phyloP scores from a whole-genome alignment of 805 yeast species.

The Ogataea methylovora region DNA sequence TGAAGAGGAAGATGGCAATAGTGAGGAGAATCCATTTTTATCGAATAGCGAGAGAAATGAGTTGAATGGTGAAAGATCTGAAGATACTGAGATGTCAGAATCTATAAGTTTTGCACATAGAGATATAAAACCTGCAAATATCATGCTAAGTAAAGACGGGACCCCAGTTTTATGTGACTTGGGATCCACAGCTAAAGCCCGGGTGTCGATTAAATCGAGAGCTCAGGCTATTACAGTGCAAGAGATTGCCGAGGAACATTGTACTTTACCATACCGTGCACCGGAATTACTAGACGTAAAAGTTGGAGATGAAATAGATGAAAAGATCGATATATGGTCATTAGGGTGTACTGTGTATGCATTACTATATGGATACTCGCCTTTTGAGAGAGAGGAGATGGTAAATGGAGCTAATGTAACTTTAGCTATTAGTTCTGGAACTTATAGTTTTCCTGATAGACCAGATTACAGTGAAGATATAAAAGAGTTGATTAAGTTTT shows the following conservation, averaged over 20 bases:
- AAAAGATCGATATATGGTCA: conserved; percentile 85
- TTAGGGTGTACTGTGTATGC: conserved; percentile 80
- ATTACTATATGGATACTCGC: conserved; percentile 70
- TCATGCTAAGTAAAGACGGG: conserved; percentile 70
- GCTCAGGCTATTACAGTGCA: conserved; percentile 70
- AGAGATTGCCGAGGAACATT: conserved; percentile 77
- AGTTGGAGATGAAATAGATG: conserved; percentile 57
- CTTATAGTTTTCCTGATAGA: conserved; percentile 46
- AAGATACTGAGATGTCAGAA: conserved; percentile 45
- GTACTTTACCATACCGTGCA: conserved; percentile 82
- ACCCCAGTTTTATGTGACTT: conserved; percentile 76
- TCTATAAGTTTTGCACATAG: conserved; percentile 72
- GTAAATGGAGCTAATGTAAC: conserved; percentile 77
- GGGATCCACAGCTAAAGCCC: conserved; percentile 70
- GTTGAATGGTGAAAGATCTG: conserved; percentile 1
- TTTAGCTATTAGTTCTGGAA: conserved; percentile 67
- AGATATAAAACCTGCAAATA: conserved; percentile 85
- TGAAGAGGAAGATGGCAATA: neutral
- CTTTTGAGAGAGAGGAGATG: conserved; percentile 78
- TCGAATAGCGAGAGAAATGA: conserved; percentile 1
- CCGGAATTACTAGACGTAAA: conserved; percentile 83
- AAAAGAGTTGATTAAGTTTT: conserved; percentile 46
- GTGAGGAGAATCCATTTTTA: conserved; percentile 13
- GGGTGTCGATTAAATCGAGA: conserved; percentile 44
- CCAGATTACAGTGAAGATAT: conserved; percentile 49